phyloP scores from a whole-genome alignment of 257 asterid genomes.

The Nicotiana tabacum region DNA sequence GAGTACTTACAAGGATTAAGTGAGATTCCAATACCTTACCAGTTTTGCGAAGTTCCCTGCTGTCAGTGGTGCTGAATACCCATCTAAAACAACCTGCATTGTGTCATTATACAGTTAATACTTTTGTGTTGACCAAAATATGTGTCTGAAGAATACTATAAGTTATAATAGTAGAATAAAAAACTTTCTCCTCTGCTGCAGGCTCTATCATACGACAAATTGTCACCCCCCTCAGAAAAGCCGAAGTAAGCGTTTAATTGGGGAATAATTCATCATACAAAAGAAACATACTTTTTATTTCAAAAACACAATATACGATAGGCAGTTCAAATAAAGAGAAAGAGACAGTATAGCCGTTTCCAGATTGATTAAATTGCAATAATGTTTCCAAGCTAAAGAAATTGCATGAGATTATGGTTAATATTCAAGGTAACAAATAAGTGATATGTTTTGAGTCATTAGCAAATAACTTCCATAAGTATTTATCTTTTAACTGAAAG shows the following conservation, averaged over 20 bases:
- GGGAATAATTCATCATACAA: neutral
- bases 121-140: neutral
- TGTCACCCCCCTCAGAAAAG: neutral
- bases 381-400: neutral
- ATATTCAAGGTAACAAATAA: neutral
- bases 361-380: neutral
- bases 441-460: neutral
- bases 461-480: neutral
- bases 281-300: neutral
- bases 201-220: neutral
- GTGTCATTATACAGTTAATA: slow-evolving; percentile 8
- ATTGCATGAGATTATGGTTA: neutral
- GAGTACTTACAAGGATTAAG: slow-evolving; percentile 22
- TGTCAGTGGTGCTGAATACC: slow-evolving; percentile 91
- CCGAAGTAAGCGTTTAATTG: neutral
- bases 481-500: neutral
- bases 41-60: slow-evolving; percentile 97
- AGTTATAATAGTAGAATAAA: neutral
- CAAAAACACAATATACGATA: neutral
- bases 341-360: neutral
- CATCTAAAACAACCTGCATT: slow-evolving; percentile 78
- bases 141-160: neutral
- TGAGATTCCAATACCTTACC: slow-evolving; percentile 87
- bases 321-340: neutral
- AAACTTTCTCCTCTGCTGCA: neutral